Conservation (phyloP, 495 filamentous ascomycete species). For the Aspergillus leporis region DNA sequence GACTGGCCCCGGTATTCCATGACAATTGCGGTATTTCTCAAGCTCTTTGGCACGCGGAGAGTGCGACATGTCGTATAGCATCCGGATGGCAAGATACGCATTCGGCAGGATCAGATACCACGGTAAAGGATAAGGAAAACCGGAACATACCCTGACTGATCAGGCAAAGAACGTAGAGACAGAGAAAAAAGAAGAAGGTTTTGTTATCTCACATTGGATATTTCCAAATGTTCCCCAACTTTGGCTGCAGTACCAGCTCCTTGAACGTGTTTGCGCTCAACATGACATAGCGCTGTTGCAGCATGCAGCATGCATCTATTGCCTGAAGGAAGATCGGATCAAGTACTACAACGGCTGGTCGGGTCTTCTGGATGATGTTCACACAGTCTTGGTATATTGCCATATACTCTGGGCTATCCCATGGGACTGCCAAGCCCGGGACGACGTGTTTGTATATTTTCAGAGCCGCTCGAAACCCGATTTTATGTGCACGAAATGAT, state of each 20-base stretch:
- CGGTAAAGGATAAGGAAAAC: slow-evolving; percentile 35
- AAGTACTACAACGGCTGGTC: slow-evolving; percentile 39
- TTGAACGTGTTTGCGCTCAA: slow-evolving; percentile 39
- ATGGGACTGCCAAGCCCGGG: slow-evolving; percentile 24
- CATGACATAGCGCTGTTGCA: slow-evolving; percentile 23
- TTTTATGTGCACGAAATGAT: slow-evolving; percentile 13
- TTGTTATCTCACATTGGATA: slow-evolving; percentile 27
- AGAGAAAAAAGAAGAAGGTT: not conserved
- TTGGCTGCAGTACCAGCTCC: slow-evolving; percentile 38
- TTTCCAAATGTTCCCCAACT: slow-evolving; percentile 31
- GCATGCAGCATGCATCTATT: slow-evolving; percentile 37
- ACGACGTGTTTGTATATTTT: slow-evolving; percentile 17
- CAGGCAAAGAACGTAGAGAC: not conserved
- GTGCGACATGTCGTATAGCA: not conserved
- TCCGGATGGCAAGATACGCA: slow-evolving; percentile 24
- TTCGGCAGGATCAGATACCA: slow-evolving; percentile 32
- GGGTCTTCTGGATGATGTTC: slow-evolving; percentile 30
- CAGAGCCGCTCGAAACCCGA: slow-evolving; percentile 26
- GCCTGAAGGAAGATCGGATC: slow-evolving; percentile 43
- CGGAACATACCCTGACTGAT: slow-evolving; percentile 28
- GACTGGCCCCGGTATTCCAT: slow-evolving; percentile 16
- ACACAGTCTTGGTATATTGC: slow-evolving; percentile 32
- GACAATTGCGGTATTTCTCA: slow-evolving; percentile 12
- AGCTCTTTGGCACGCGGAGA: slow-evolving; percentile 7
- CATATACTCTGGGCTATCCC: slow-evolving; percentile 42